These are phyloP conservation scores for Pestalotiopsis fici DNA, from an alignment of 2,329 filamentous ascomycete genomes.

Conservation along the genomic window DNA sequence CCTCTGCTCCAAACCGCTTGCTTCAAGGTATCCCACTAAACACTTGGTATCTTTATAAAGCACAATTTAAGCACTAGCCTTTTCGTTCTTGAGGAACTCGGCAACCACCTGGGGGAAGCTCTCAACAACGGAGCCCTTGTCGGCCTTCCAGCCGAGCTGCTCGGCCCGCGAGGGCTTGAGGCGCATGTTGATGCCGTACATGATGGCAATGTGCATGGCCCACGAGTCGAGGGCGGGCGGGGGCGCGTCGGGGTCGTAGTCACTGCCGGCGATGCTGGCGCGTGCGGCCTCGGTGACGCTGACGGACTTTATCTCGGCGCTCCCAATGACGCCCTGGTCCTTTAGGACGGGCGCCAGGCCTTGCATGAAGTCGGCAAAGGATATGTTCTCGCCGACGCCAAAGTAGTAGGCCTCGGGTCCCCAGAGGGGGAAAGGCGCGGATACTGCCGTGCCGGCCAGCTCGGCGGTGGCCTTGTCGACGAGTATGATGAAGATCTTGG, in stretches of 20 bases:
- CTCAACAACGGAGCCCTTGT: conserved; percentile 2
- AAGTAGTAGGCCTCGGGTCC: conserved; percentile 21
- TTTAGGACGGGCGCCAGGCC: conserved; percentile 11
- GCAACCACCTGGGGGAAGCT: conserved; percentile 3
- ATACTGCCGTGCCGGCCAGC: neutral
- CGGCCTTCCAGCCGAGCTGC: conserved; percentile 15
- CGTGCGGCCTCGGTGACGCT: conserved; percentile 15
- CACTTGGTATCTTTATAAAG: no score
- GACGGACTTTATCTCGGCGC: conserved; percentile 13
- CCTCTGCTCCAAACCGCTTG: no score
- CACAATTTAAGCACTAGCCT: neutral
- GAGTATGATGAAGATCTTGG: conserved; percentile 15
- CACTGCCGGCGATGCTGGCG: conserved; percentile 12
- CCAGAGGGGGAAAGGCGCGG: conserved; percentile 11
- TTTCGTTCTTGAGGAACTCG: conserved; percentile 3
- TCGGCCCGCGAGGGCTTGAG: conserved; percentile 13
- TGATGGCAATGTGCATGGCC: conserved; percentile 18
- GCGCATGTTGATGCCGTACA: conserved; percentile 18
- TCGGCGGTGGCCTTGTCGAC: conserved; percentile 14
- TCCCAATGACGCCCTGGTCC: conserved; percentile 14
- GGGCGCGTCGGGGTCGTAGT: conserved; percentile 17
- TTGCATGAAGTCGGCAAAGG: conserved; percentile 13
- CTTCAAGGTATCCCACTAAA: no score
- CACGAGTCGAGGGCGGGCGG: conserved; percentile 18
- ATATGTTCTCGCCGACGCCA: conserved; percentile 11